Conservation (phyloP, 495 filamentous ascomycete genomes). For the Opeltia flavorubescens region DNA sequence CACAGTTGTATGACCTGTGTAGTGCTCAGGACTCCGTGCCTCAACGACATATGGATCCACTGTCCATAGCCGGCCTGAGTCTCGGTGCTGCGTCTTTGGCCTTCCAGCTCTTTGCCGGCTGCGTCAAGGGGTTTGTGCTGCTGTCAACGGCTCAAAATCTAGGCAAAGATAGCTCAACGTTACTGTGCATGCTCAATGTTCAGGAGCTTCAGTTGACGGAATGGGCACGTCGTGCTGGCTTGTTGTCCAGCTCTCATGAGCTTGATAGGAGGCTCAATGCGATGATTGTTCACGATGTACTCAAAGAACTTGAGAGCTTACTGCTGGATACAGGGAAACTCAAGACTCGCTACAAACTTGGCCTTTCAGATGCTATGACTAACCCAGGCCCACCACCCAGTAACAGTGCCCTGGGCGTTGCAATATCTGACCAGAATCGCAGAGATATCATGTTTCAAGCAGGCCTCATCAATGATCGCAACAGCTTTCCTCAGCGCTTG, state of each 20-base stretch:
- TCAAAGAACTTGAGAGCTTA: slow-evolving; percentile 6
- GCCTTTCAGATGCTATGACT: background rate
- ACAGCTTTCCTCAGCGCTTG: slow-evolving; percentile 7
- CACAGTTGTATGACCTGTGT: too few species aligned
- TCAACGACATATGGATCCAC: slow-evolving; percentile 11
- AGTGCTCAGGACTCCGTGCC: too few species aligned
- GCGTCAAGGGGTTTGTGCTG: slow-evolving; percentile 8
- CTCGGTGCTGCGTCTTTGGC: background rate
- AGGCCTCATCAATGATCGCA: background rate
- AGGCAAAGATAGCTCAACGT: slow-evolving; percentile 11
- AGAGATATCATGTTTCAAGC: slow-evolving; percentile 7
- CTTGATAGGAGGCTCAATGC: slow-evolving; percentile 9
- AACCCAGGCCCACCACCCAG: too few species aligned
- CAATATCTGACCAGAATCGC: slow-evolving; percentile 3
- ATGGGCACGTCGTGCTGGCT: slow-evolving; percentile 8
- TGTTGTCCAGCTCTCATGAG: slow-evolving; percentile 1
- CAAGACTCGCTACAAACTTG: slow-evolving; percentile 8
- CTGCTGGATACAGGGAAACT: slow-evolving; percentile 8
- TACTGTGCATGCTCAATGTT: slow-evolving; percentile 8
- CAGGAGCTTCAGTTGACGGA: slow-evolving; percentile 8
- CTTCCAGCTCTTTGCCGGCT: background rate
- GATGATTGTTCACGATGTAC: slow-evolving; percentile 1
- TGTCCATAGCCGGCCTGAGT: slow-evolving; percentile 8
- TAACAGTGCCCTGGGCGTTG: background rate
- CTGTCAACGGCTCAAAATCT: slow-evolving; percentile 14